A percentile compares a stretch with the other conserved stretches of the same genome.
Conservation (phyloP, 2,329 filamentous ascomycete genomes). For the Xylariales sp. region DNA sequence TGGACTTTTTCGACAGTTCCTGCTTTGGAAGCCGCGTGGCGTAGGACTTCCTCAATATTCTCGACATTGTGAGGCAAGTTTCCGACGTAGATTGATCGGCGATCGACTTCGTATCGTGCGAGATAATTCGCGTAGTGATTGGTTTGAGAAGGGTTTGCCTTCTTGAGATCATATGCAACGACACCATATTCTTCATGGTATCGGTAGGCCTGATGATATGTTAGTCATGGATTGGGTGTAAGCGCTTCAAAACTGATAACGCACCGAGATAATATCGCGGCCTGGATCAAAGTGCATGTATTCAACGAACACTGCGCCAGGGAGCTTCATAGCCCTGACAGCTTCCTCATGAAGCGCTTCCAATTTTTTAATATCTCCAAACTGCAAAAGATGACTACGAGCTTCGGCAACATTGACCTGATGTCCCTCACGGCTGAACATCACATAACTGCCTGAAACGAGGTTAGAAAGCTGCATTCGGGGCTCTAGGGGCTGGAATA, state of each 20-base stretch:
- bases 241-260: constrained; percentile 35
- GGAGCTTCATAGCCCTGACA: constrained; percentile 51
- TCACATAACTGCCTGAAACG: constrained; percentile 60
- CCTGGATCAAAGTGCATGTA: constrained; percentile 64
- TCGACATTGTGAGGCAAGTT: constrained; percentile 45
- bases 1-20: constrained; percentile 49
- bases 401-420: constrained; percentile 59
- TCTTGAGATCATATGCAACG: constrained; percentile 51
- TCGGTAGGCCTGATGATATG: constrained; percentile 49
- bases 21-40: constrained; percentile 40
- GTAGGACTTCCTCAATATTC: constrained; percentile 45
- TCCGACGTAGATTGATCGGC: constrained; percentile 52
- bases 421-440: constrained; percentile 55
- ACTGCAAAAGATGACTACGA: constrained; percentile 54
- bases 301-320: constrained; percentile 57
- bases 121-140: constrained; percentile 49
- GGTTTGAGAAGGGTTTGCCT: constrained; percentile 39
- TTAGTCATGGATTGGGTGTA: constrained; percentile 32
- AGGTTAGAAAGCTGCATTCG: constrained; percentile 40
- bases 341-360: constrained; percentile 52
- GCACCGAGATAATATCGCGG: constrained; percentile 62
- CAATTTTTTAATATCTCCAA: constrained; percentile 58
- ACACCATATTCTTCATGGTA: constrained; percentile 50
- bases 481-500: background rate
- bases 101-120: constrained; percentile 50